Evolutionary conservation across 805 yeast species (phyloP), one percentile per base, ranked within the genome.

Genomic region (Kregervanrija fluxuum): DNA sequence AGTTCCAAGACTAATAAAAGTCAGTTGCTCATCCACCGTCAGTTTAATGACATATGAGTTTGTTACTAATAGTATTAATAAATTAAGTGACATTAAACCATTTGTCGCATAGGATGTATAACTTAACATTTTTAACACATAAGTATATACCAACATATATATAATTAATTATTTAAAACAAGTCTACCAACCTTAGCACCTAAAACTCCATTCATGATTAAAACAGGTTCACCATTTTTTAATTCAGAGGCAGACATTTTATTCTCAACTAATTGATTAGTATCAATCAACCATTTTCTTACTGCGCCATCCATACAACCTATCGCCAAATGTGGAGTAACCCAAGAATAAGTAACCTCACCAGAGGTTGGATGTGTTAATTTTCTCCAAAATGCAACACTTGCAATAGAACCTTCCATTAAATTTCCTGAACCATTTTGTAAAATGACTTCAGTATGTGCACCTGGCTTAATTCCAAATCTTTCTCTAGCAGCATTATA

Each of bases 261-360:
- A 11, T 50, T 60, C 40, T 60, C 60, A 31, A 33, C 33, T 2
- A 61, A 53, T 9, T 41, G 11, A 1, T 44, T 45, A 8, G 41
- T 33, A 1, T 69, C 70, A 22, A 70, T 76, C 40, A 91, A 63
- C 60, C 73, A 75, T 50, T 79, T 79, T 53, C 98, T 71, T 54
- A 79, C 77, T 0, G 84, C 88, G 10, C 98, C 97, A 62, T 88
- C 81, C 39, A 91, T 69, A 58, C 96, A 87, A 0, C 98, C 98
- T 11, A 79, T 66, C 1, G 79, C 67, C 30, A 89, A 66, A n/a
- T 71, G 66, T 1, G 99, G 98, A 0, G 98, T 91, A 3, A 80
- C 65, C 91, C 95, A 93, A 28, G 61, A 58, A 37, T 71, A 75
- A 4, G 60, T 61, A 0, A 54, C 47, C 8, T 48, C 51, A 11